Percentiles rank a stretch among this genome's conserved stretches.
Conservation (phyloP, 805 yeast genomes). For the Saccharomycopsis lassenensis region DNA sequence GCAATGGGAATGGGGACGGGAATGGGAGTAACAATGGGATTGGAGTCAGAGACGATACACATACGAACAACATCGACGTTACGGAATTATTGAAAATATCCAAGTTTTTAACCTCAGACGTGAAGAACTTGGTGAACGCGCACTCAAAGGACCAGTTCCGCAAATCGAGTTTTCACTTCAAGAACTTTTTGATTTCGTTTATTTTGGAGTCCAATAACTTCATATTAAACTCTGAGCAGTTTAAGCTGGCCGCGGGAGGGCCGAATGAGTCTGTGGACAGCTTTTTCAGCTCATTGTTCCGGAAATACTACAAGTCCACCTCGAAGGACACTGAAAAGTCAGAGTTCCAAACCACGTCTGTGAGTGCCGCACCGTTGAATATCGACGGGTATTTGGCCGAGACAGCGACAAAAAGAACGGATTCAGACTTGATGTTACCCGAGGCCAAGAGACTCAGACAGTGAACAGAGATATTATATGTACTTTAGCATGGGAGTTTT, state of each 20-base stretch:
- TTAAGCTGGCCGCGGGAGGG: background rate
- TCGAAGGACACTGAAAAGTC: background rate
- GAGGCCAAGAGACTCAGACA: too few species aligned
- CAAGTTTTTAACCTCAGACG: conserved; percentile 5
- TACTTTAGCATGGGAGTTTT: too few species aligned
- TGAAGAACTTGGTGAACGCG: conserved; percentile 2
- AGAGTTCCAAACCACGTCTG: too few species aligned
- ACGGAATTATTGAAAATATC: conserved; percentile 11
- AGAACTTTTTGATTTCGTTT: conserved; percentile 14
- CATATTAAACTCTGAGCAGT: conserved; percentile 6
- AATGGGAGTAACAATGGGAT: too few species aligned
- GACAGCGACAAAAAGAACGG: too few species aligned
- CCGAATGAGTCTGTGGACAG: background rate
- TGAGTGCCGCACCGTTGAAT: too few species aligned
- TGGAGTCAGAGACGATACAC: too few species aligned
- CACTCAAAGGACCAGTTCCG: conserved; percentile 4
- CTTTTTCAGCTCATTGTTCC: conserved; percentile 2
- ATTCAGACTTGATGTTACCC: too few species aligned
- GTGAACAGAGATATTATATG: too few species aligned
- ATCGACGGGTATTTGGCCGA: too few species aligned
- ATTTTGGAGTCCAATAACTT: conserved; percentile 13
- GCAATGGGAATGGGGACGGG: too few species aligned
- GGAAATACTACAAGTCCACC: background rate
- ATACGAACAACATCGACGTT: conserved; percentile 1
- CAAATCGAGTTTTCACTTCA: conserved; percentile 12